Evolutionary conservation across 148 eudicot genomes (phyloP), one percentile per base, ranked within the genome.

Genomic region (Euryodendron excelsum): DNA sequence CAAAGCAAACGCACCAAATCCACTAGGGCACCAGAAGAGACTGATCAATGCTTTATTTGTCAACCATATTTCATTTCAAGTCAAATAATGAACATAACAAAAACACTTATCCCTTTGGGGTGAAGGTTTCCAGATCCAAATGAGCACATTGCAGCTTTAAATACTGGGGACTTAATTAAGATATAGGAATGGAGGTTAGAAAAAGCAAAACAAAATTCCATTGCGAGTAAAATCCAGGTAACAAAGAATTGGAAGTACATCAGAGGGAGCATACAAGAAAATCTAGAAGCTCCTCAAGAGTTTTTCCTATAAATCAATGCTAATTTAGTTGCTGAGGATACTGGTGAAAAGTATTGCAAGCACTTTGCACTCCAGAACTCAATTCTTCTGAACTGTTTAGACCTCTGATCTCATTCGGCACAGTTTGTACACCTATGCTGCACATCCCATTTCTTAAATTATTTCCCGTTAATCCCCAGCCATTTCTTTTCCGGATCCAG

Each of bases 401-500:
- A 83, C 80, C 78, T 75, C 69, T 83, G 30, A 56, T 76, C 61
- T 70, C 85, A 63, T 78, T 83, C 33, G 53, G 59, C 75, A 81
- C 74, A 61, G 66, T 77, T 59, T 75, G 86, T 71, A 84, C 78
- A 78, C 74, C 84, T 71, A 44, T 48, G 75, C 84, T 59, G 14
- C 78, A 80, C 64, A 65, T 78, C 74, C 87, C 84, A 70, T 78
- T 85, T 69, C 89, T 83, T 30, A 76, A 58, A 33, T 85, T 80
- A 77, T 84, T 82, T 73, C 90, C 89, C 63, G 59, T 80, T 79
- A 78, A 82, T 33, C 90, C 86, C 80, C 90, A 58, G 9, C 84
- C 83, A 73, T 81, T 81, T 76, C 87, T 80, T 17, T 74, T 87
- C 79, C 84, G 73, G 31, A 80, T 30, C 91, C 94, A 90, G 14